Base-by-base conservation (phyloP, 1,284 basidiomycete species). In the Ustilago crameri region DNA sequence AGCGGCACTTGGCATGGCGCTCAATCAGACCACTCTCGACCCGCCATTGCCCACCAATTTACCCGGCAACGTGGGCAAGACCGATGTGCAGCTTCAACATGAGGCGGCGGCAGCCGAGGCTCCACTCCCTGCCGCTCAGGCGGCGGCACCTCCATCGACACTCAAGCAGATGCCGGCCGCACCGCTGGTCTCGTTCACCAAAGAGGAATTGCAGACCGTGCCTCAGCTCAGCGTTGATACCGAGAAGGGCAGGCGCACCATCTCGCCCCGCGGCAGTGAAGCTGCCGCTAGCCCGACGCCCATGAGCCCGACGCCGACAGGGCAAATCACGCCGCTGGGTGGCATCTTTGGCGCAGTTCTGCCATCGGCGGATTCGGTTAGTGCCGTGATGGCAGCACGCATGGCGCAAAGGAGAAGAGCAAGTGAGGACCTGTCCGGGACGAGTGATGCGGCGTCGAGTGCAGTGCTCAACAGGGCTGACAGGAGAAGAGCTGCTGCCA, bases 151-250 rank as follows among this genome's bases (percentile, higher is more conserved):
- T 1, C 15, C 41, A 5, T 1, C 9, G 10, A 34, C 26, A 2
- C 64, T 53, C 20, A 64, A 55, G 30, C 12, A n/a, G 20, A 42
- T 61, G 42, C 72, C 59, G 0, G 34, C 54, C 3, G 60, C 64
- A 2, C 73, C 73, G 8, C 45, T 73, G 2, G 65, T 73, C 44
- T 57, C 68, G 3, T 72, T 72, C 27, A 53, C 60, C 1, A 50
- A 65, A 34, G 47, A 64, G 14, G 64, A 73, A 30, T 43, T 72
- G 23, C 35, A 43, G 14, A 20, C 20, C 0, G 43, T 51, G 9
- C 61, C 60, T 5, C 24, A 23, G 14, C 48, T 68, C 14, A 54
- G 52, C 32, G 23, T 69, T 17, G 65, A 68, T 23, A 69, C 61
- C 27, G 57, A 62, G 40, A 45, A 12, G 24, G 59, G 54, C 9